Base-by-base conservation (phyloP, 495 filamentous ascomycete species). In the Coniosporium apollinis region DNA sequence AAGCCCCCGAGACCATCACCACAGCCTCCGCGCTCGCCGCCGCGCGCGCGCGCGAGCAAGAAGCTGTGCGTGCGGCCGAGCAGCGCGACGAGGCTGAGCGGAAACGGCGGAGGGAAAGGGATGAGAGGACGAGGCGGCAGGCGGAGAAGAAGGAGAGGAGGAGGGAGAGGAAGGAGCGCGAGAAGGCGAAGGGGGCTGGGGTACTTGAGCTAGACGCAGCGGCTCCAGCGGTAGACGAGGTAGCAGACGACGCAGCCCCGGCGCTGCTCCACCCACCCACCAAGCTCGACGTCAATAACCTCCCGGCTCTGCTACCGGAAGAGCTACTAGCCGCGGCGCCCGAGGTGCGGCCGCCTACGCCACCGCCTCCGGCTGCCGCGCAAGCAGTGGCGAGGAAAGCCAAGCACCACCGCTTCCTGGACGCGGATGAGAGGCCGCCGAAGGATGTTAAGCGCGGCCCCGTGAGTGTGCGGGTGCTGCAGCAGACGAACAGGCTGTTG, bases 361-460 rank as follows among this genome's bases (percentile, higher is more conserved):
- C 60, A 1, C 58, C 59, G 4, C 42, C 47, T 22, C 11, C 32
- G 5, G 11, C 19, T 22, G 21, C 32, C 32, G 16, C 21, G 18
- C 13, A 22, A 19, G 6, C 19, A 7, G 18, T 19, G 25, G 16
- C 13, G 15, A 3, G 2, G 34, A 47, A 50, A 26, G 10, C 39
- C 30, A 66, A 57, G 36, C 68, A 66, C 36, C 52, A 67, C 32
- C 60, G 59, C 21, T 67, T 72, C 36, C 47, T 71, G 26, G 63
- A 70, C 17, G 58, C 56, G 29, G 49, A 51, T 8, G 60, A 70
- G 33, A 67, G 64, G 38, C 54, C 58, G 9, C 57, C 66, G 22
- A 74, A 69, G 54, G 69, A 73, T 45, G 46, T 73, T 24, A 61
- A 55, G 35, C 58, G 59, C 34, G 68, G 66, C 6, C 56, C 61